Evolutionary conservation across 805 yeast species (phyloP), one percentile per base, ranked within the genome.

Genomic region (Candida alai): DNA sequence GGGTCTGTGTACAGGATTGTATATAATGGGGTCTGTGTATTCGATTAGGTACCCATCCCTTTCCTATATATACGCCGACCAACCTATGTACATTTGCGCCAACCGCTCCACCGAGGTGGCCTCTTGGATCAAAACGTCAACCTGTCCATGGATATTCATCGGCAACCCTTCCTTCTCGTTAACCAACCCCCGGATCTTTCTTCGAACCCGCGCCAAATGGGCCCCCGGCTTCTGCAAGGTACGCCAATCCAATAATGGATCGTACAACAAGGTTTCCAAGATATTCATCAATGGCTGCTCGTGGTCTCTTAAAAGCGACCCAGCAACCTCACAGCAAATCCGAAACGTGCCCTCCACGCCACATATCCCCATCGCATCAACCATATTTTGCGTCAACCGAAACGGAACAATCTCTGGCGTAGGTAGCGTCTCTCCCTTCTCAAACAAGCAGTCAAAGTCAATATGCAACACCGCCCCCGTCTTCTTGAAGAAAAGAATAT

Each of bases 351-450:
- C 99, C 51, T 93, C 97, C 20, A 85, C 79, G 1, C 93, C 93
- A 29, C 82, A 75, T 5, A 84, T 68, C 0, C 99, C 99, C 65
- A 94, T 74, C 0, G 94, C 98, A 62, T 93, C 97, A 4, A 88
- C 80, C 34, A 93, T 69, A 54, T 94, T 97, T 38, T 95, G 65
- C 0, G 97, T 86, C 22, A 94, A 62, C 42, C 99, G 62, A 53
- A 93, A 94, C 4, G 98, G 99, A 2, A 93, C 98, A 19, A 86
- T 66, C 52, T 93, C 99, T 0, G 99, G 99, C 5, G 84, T 80
- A 0, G 76, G 74, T 14, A 76, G 54, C 2, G 80, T 79, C 19
- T 80, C 60, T 16, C 84, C 85, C 53, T 90, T 93, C 38, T 90
- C 97, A 51, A 94, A 93, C 26, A 93, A 65, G 62, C 97, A 90